Percentiles rank a stretch among this genome's conserved stretches.
phyloP scores from a whole-genome alignment of 2,329 filamentous ascomycete species.

The Lecanicillium sp. region DNA sequence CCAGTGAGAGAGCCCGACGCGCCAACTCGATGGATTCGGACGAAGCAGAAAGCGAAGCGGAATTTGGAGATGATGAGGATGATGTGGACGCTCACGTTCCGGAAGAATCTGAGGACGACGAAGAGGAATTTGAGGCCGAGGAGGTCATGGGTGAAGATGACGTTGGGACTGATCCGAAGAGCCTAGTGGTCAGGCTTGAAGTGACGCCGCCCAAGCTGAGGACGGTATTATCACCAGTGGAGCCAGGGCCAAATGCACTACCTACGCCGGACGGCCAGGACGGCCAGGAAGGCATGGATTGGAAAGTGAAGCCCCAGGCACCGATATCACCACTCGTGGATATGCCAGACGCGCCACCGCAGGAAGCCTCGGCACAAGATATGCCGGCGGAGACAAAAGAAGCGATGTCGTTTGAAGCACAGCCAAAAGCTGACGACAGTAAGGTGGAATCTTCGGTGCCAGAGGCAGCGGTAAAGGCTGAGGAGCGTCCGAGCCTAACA shows the following conservation, averaged over 20 bases:
- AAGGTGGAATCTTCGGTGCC: too few species aligned
- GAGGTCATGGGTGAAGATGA: conserved; percentile 49
- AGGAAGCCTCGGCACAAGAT: not conserved
- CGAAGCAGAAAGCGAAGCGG: conserved; percentile 64
- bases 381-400: too few species aligned
- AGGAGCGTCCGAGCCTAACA: too few species aligned
- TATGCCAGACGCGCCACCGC: conserved; percentile 17
- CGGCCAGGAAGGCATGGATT: conserved; percentile 1
- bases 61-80: conserved; percentile 68
- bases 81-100: conserved; percentile 61
- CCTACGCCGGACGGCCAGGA: conserved; percentile 15
- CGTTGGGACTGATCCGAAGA: conserved; percentile 41
- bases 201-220: conserved; percentile 35
- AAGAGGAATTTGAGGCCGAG: conserved; percentile 50
- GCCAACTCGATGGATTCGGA: conserved; percentile 48
- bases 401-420: too few species aligned
- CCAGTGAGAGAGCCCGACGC: conserved; percentile 22
- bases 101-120: conserved; percentile 53
- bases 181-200: conserved; percentile 68
- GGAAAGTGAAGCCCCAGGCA: conserved; percentile 9
- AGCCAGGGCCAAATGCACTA: conserved; percentile 14
- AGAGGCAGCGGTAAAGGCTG: not conserved
- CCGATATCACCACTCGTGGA: conserved; percentile 14
- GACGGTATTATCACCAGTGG: conserved; percentile 18
- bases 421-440: too few species aligned